Conservation (phyloP, 768 basidiomycete genomes). For the Rossbeevera mucosa region DNA sequence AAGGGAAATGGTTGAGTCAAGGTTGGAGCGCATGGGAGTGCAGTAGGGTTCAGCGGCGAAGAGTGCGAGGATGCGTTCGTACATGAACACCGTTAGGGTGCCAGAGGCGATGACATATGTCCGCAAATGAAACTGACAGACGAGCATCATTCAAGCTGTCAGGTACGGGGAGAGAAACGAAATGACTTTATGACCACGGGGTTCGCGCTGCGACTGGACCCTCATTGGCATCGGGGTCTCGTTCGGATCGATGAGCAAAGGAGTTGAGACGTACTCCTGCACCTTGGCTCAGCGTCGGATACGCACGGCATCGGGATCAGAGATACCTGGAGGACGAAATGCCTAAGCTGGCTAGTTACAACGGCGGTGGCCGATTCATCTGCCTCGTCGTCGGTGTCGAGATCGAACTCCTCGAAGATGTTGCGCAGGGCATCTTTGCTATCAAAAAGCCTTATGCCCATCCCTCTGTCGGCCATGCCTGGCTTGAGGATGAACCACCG, state of each 20-base stretch:
- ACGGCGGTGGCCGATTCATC: conserved; percentile 50
- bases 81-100: conserved; percentile 75
- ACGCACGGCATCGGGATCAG: conserved; percentile 1
- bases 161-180: background rate
- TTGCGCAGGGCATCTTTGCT: conserved; percentile 62
- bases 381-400: conserved; percentile 46
- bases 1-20: conserved; percentile 35
- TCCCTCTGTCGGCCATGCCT: conserved; percentile 94
- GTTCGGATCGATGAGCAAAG: conserved; percentile 71
- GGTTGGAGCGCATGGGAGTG: conserved; percentile 36
- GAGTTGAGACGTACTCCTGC: conserved; percentile 81
- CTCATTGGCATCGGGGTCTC: conserved; percentile 33
- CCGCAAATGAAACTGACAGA: conserved; percentile 82
- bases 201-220: conserved; percentile 14
- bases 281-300: conserved; percentile 2
- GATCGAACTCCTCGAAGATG: conserved; percentile 83
- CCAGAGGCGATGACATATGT: conserved; percentile 81
- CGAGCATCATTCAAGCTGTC: conserved; percentile 9
- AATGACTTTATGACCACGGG: conserved; percentile 59
- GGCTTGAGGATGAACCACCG: conserved; percentile 97
- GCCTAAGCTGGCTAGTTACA: conserved; percentile 80
- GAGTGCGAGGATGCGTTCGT: conserved; percentile 77
- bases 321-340: conserved; percentile 91
- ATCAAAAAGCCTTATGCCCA: conserved; percentile 89
- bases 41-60: conserved; percentile 77